Conservation (phyloP, 2,329 filamentous ascomycete genomes). For the Pochonia chlamydosporia region DNA sequence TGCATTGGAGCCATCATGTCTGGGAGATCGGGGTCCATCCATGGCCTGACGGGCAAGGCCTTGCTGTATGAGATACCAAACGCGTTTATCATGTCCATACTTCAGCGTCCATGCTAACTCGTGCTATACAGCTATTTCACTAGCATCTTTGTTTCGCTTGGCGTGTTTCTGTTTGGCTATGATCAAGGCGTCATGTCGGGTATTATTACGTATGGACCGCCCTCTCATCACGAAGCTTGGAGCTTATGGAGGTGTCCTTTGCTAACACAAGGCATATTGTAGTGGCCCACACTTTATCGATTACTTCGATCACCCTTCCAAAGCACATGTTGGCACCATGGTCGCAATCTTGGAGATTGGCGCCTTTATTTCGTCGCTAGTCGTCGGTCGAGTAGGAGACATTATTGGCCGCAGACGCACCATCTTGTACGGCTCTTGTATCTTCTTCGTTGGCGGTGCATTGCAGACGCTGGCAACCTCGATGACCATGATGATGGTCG, state of each 20-base stretch:
- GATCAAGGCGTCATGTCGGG: conserved; percentile 86
- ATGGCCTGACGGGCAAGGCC: conserved; percentile 93
- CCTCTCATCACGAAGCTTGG: background rate
- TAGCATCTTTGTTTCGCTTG: conserved; percentile 81
- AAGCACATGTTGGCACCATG: conserved; percentile 89
- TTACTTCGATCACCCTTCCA: conserved; percentile 85
- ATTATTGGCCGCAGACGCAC: conserved; percentile 83
- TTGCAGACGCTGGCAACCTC: conserved; percentile 75
- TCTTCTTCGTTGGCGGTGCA: conserved; percentile 80
- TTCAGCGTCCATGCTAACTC: background rate
- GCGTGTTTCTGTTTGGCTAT: conserved; percentile 85
- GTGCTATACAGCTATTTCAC: conserved; percentile 72
- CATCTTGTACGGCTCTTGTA: conserved; percentile 86
- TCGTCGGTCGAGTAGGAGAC: conserved; percentile 85
- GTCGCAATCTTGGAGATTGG: conserved; percentile 95
- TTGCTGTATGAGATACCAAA: conserved; percentile 60
- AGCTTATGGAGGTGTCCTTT: conserved; percentile 13
- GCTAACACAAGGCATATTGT: background rate
- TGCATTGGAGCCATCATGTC: conserved; percentile 82
- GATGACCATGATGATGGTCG: conserved; percentile 85
- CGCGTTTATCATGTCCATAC: conserved; percentile 5
- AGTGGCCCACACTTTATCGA: conserved; percentile 84
- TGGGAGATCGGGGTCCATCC: conserved; percentile 66
- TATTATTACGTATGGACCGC: conserved; percentile 53
- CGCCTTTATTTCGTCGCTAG: conserved; percentile 81